Evolutionary conservation across 1,284 basidiomycete species (phyloP), one percentile per base, ranked within the genome.

Genomic region (Wallemia mellicola): DNA sequence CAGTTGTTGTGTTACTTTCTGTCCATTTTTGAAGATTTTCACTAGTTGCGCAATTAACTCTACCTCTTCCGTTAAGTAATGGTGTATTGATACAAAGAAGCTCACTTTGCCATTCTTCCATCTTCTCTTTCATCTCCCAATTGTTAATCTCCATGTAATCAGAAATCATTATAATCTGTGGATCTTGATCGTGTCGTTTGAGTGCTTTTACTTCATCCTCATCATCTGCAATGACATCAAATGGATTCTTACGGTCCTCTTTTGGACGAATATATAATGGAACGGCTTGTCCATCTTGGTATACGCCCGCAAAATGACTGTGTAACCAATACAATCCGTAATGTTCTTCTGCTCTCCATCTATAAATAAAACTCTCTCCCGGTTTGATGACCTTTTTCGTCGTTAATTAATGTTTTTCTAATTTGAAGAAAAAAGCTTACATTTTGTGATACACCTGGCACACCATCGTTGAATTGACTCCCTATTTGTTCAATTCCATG

Each of bases 401-500:
- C 9, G 17, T 17, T 17, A 7, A 7, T 30, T 7, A 30, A 17
- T 7, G 28, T 7, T 30, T 30, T 30, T 7, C 17, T 30, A 30
- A 30, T 17, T 30, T 7, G n/a, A n/a, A n/a, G n/a, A n/a, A n/a
- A 30, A 30, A 30, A 7, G 17, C 17, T 17, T 30, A 7, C 17
- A 30, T 30, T 30, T 30, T 30, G 17, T 30, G 28, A 7, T 30
- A 57, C 55, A 24, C 55, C 55, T 27, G 55, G 55, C 2, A 57
- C 55, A 28, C 55, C 55, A n/a, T 57, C 55, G 22, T 26, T 27
- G 15, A 19, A 57, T 2, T 19, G 9, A 17, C 25, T 57, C 9
- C 55, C 55, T 19, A 57, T 28, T 25, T 57, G 55, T 15, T 57
- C 55, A 26, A 57, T 57, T 19, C 55, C 55, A 25, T 57, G 55